Base-by-base conservation (phyloP, 2,329 filamentous ascomycete genomes). In the Botrytis aclada region DNA sequence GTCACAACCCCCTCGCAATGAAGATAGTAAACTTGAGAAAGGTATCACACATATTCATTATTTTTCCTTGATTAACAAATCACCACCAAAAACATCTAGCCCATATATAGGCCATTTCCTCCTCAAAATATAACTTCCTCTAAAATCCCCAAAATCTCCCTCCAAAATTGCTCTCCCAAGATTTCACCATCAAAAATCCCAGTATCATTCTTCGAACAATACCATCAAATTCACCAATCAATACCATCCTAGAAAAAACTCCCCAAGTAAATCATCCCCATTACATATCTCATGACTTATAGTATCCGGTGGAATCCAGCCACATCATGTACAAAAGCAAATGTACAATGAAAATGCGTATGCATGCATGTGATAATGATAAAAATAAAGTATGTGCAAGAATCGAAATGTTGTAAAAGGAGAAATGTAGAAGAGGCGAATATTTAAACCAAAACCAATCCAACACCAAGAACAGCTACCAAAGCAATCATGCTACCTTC, bases 401-500 rank as follows among this genome's bases (percentile, higher is more conserved):
- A 70, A 47, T 54, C 25, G 16, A 39, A 56, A 56, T 54, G 3
- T 22, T 41, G 25, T 67, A 56, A 29, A 39, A 41, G 34, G 34
- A 54, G n/a, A 43, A 43, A 54, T 58, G 25, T 9, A 32, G 22
- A 3, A 12, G 29, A 41, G 12, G 4, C 3, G 60, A 29, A n/a
- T 22, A n/a, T 22, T 65, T 45, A 69, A 4, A 62, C 9, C 18
- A 73, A 39, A 7, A 73, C 6, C 16, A 71, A 47, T 61, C 60
- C 72, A 43, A 71, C 16, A 20, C 54, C 72, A 5, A 73, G 56
- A 41, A 71, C 45, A 8, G 56, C 60, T 41, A 65, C 47, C 37
- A 73, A 64, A n/a, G 47, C 72, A 47, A 64, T 70, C 47, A 73
- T 61, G 37, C 67, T 71, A 12, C 67, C 60, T 54, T 71, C 72